Base-by-base conservation (phyloP, 2,329 filamentous ascomycete species). In the Fusarium robinianum region DNA sequence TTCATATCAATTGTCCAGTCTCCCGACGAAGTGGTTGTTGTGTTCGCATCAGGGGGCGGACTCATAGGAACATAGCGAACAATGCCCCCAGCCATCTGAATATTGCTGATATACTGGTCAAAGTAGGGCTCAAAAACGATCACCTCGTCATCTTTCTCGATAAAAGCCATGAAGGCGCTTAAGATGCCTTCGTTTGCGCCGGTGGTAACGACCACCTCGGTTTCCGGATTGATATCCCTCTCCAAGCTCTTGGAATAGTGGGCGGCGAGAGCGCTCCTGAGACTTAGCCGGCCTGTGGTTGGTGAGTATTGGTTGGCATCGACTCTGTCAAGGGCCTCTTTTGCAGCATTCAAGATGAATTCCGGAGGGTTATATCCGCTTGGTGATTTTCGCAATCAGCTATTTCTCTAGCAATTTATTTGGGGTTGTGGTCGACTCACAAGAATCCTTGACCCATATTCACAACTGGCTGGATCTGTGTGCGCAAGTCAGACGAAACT, bases 231-330 rank as follows among this genome's bases (percentile, higher is more conserved):
- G 27, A 97, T 71, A 49, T 78, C 76, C 40, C 87, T 80, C 26
- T 88, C 88, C 75, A 94, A 96, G 68, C 85, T 85, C 1, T 89
- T 88, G 7, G 88, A 86, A 72, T 97, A 97, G 16, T 92, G 87
- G 58, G 94, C 83, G 3, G 92, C 87, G 62, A 97, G 84, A 35
- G 92, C 92, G 73, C 95, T 88, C 78, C 85, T 91, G 62, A 97
- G 78, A 41, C 91, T 81, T 32, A 91, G 90, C 5, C 91, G 83
- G 43, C 92, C 92, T 76, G 89, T 92, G 9, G 92, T 96, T 2
- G 90, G 92, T 11, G 90, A 91, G 76, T 97, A 97, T 75, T 97
- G 92, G 69, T 97, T 97, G 79, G 90, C 96, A 55, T 96, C 92
- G 12, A 97, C 91, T 30, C 82, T 79, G 64, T 95, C 84, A 22